Evolutionary conservation across 441 rosid species (phyloP).

Genomic region (Eruca vesicaria): DNA sequence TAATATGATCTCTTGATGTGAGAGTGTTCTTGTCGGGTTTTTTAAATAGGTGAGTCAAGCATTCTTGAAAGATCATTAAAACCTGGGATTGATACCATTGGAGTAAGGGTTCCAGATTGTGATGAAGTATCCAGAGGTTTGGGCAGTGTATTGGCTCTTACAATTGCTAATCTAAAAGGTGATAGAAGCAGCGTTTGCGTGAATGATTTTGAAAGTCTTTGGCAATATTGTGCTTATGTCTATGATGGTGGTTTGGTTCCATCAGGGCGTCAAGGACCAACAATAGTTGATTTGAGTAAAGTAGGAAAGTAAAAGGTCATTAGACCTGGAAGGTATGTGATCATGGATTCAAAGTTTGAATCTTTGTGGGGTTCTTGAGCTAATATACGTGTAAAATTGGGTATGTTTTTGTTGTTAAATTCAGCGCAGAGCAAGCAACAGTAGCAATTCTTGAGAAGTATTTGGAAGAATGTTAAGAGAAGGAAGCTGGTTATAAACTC

Average conservation of each 20-base stretch:
- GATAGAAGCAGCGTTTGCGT: constrained; percentile 78
- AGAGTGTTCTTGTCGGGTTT: constrained; percentile 26
- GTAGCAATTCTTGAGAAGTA: constrained; percentile 58
- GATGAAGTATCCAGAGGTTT: constrained; percentile 60
- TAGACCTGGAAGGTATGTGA: constrained; percentile 82
- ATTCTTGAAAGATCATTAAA: constrained; percentile 83
- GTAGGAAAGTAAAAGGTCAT: constrained; percentile 73
- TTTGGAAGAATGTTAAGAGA: constrained; percentile 32
- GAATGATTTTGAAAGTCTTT: constrained; percentile 74
- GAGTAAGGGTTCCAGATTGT: constrained; percentile 81
- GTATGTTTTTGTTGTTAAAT: constrained; percentile 22
- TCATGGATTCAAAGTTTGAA: background rate
- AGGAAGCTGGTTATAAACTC: background rate
- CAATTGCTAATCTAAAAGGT: constrained; percentile 94
- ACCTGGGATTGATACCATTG: constrained; percentile 70
- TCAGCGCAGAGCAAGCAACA: constrained; percentile 76
- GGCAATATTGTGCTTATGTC: constrained; percentile 84
- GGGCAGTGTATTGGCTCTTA: constrained; percentile 81
- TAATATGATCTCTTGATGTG: constrained; percentile 17
- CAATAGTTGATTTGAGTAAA: constrained; percentile 76
- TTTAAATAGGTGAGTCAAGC: constrained; percentile 69
- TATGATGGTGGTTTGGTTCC: constrained; percentile 88
- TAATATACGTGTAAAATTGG: background rate
- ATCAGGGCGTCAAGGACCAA: constrained; percentile 88
- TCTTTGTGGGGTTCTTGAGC: background rate